Percentiles rank a stretch among this genome's conserved stretches.
Conservation (phyloP, 2,329 filamentous ascomycete species). For the Calonectria pseudoturangicola region DNA sequence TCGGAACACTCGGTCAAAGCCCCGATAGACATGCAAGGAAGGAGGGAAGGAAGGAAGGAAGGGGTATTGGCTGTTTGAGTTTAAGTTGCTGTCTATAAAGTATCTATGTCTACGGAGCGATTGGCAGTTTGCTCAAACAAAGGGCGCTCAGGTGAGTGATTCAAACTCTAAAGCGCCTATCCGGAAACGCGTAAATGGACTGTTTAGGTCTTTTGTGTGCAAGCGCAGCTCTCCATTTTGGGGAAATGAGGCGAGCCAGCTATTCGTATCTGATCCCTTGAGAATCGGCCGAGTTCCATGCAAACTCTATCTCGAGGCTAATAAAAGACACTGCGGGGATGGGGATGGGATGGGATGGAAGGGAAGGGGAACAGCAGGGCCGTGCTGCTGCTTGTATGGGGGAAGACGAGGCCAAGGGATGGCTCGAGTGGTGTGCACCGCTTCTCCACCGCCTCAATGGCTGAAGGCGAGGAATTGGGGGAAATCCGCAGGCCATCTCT, state of each 20-base stretch:
- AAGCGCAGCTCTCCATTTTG: neutral
- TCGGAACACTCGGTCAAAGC: no score
- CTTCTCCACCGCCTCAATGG: conserved; percentile 1
- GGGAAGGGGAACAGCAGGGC: conserved; percentile 15
- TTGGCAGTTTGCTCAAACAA: neutral
- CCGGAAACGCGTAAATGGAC: neutral
- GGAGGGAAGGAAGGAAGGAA: no score
- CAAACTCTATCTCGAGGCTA: conserved; percentile 24
- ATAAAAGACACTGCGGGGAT: conserved; percentile 21
- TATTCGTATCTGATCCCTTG: conserved; percentile 17
- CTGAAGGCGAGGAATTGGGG: conserved; percentile 3
- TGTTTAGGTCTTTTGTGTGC: neutral
- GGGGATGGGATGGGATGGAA: neutral
- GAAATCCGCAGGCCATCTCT: neutral
- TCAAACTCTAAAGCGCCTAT: conserved; percentile 4
- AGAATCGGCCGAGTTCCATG: conserved; percentile 20
- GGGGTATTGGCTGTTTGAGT: neutral
- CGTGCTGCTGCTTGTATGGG: conserved; percentile 5
- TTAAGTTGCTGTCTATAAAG: neutral
- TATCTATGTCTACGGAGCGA: neutral
- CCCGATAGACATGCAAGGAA: no score
- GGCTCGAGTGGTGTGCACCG: neutral
- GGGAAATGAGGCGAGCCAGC: conserved; percentile 22
- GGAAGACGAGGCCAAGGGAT: conserved; percentile 10
- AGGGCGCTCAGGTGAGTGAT: conserved; percentile 1